Conservation (phyloP, 306 rosid genomes). For the Luffa acutangula region DNA sequence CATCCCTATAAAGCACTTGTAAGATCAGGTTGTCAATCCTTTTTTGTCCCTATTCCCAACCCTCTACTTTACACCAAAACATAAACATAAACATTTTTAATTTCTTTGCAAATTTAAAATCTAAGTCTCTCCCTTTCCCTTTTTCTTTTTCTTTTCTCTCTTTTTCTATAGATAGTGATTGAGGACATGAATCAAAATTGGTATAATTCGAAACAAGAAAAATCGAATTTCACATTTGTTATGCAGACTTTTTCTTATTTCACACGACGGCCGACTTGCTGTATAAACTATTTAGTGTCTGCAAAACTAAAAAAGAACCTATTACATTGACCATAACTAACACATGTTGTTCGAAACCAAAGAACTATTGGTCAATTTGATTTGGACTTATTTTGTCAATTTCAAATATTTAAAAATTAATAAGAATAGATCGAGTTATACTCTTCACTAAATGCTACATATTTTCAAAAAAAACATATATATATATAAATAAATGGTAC, state of each 20-base stretch:
- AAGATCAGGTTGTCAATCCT: conserved; percentile 5
- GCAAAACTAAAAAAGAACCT: neutral
- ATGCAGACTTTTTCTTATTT: neutral
- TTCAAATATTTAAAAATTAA: too few relatives aligned
- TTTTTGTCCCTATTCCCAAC: conserved; percentile 29
- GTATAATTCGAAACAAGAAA: neutral
- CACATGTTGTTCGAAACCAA: neutral
- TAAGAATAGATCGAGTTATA: too few relatives aligned
- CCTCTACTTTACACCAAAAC: conserved; percentile 15
- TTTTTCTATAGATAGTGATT: neutral
- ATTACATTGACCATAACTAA: neutral
- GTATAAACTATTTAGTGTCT: neutral
- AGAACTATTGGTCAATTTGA: neutral
- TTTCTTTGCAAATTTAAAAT: neutral
- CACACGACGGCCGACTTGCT: neutral
- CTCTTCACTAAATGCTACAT: too few relatives aligned
- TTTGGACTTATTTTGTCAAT: too few relatives aligned
- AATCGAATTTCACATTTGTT: neutral
- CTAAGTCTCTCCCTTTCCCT: neutral
- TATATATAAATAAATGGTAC: too few relatives aligned
- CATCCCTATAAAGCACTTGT: conserved; percentile 20
- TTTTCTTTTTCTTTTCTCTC: neutral
- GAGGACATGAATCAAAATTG: neutral
- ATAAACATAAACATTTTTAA: neutral
- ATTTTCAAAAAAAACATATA: too few relatives aligned